Percentiles rank a stretch among this genome's conserved stretches.
Evolutionary conservation across 495 filamentous ascomycete species (phyloP).

Genomic region (Neurospora sp.): DNA sequence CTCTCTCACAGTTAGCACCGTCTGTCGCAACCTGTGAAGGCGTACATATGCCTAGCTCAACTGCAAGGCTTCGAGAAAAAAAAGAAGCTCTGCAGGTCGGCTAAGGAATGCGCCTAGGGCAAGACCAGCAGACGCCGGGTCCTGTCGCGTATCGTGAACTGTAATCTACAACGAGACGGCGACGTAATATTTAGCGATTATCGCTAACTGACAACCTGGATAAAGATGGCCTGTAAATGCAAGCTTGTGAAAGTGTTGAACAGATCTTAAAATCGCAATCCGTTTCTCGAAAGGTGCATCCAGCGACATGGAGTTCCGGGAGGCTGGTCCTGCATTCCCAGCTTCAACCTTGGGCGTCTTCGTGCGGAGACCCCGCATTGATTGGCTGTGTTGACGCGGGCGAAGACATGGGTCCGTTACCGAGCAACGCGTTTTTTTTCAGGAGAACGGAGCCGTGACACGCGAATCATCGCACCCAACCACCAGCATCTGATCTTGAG

Average conservation of each 20-base stretch:
- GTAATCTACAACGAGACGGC: not conserved
- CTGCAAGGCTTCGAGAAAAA: not conserved
- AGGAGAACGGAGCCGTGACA: not conserved
- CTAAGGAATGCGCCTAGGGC: not conserved
- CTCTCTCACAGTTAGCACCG: not conserved
- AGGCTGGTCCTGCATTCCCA: not conserved
- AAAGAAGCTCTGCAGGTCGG: not conserved
- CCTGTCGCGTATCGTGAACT: not conserved
- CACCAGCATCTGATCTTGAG: not conserved
- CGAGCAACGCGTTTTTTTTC: not conserved
- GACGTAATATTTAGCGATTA: not conserved
- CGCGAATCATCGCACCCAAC: not conserved
- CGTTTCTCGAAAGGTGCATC: not conserved
- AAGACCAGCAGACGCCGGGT: not conserved
- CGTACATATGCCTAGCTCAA: not conserved
- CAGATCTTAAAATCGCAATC: not conserved
- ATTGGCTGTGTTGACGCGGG: not conserved
- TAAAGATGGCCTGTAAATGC: not conserved
- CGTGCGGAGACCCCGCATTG: not conserved
- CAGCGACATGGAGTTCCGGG: not conserved
- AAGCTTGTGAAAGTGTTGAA: not conserved
- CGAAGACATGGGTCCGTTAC: not conserved
- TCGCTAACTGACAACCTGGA: not conserved
- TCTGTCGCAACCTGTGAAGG: not conserved
- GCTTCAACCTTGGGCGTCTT: not conserved